Base-by-base conservation (phyloP, 805 yeast species). In the Candida berthetii region DNA sequence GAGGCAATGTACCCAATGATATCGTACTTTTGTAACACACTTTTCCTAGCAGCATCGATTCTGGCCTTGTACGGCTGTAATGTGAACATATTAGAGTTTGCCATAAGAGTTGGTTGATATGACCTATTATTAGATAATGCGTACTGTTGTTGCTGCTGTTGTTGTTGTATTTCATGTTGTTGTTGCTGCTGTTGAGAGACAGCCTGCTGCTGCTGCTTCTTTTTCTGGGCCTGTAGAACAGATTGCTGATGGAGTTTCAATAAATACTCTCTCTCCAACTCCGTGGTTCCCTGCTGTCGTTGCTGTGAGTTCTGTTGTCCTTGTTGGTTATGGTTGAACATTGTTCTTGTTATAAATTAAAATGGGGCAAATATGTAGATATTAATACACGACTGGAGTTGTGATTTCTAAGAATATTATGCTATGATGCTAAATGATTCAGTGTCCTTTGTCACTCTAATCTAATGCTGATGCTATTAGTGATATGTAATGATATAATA, bases 1-100 rank as follows among this genome's bases (percentile, higher is more conserved):
- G 99, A 96, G 1, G 99, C 99, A 44, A 93, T 93, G 62, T 93
- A 93, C 0, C 99, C 99, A 15, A 89, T 64, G 45, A 93, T 83
- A 47, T 84, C 90, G 62, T 90, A 93, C 52, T 82, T 84, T 40
- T 83, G 82, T n/a, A 88, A 65, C 3, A 93, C 96, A 2, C 85
- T 80, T 25, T 77, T 71, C 40, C 96, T 65, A 13, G 75, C 63
- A 20, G 73, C 61, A 56, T 88, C 96, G 54, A 77, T 75, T 33
- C 91, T 69, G 18, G 66, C 62, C 49, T 77, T 74, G 56, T 83
- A 84, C 0, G 82, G 80, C 1, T 69, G 76, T 22, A 78, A 67
- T 0, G 82, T 68, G 53, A 77, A 74, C 20, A 76, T 73, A 41
- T 69, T 72, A 39, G 67, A 72, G 27, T 72, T 69, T 0, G 82